Base-by-base conservation (phyloP, 345 rosid species). In the Conringia planisiliqua region DNA sequence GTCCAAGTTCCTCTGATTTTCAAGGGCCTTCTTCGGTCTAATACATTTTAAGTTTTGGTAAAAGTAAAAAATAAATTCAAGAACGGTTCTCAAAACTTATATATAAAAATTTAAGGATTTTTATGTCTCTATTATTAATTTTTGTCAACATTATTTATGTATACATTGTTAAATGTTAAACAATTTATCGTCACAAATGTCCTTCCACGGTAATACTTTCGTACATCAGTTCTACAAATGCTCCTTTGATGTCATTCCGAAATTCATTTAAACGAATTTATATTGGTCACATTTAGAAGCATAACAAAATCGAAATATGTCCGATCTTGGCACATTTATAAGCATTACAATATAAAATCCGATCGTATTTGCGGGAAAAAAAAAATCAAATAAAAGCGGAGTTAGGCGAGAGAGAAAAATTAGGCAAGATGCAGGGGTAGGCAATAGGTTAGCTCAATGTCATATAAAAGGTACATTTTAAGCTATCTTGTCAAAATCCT, bases 381-480 rank as follows among this genome's bases (percentile, higher is more conserved):
- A 10, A 55, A 22, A 16, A 10, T 0, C 55, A 40, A 52, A 14
- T 10, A 42, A 54, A 64, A 36, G 38, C 18, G 29, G 46, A 73
- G 71, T 56, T 65, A 65, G 71, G 71, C 50, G 6, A 33, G 38
- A 33, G 44, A 73, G 56, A 64, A 55, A 65, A 33, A 26, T 73
- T 73, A 73, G 78, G 71, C 58, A 55, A 57, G 35, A 63, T 51
- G 63, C 77, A 72, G 10, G 65, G 32, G 29, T 65, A 44, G 57
- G 47, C 78, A 73, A 24, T 14, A 35, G 36, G 78, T 73, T 73
- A 73, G 78, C 29, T 54, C 29, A 27, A 65, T 73, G 78, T 73
- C 78, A 30, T 46, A 30, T 56, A 56, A 13, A 65, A 65, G 13
- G 16, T 52, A 61, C 75, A 61, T 30, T 62, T 72, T 38, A 13